Conservation (phyloP, 495 filamentous ascomycete genomes). For the Daldinia vernicosa region DNA sequence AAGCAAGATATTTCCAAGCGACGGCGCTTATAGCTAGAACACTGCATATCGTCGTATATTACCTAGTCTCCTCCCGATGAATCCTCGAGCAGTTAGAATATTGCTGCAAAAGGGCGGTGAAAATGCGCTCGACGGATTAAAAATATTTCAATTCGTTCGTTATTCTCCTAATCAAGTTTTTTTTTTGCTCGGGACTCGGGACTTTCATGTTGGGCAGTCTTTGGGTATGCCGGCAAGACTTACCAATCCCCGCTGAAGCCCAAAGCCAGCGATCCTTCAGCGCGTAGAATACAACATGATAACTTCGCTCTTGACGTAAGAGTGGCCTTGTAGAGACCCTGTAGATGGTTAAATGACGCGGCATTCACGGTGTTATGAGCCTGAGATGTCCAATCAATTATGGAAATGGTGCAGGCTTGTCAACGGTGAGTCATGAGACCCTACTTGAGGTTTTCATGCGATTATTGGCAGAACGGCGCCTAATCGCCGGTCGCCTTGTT, state of each 20-base stretch:
- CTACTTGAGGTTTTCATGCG: neutral
- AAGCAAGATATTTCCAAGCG: neutral
- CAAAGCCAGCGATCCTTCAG: constrained; percentile 5
- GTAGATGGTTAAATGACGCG: constrained; percentile 13
- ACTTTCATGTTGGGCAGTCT: constrained; percentile 11
- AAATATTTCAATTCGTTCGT: neutral
- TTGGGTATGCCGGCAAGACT: constrained; percentile 8
- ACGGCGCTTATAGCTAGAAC: neutral
- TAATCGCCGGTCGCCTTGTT: constrained; percentile 14
- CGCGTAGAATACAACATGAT: neutral
- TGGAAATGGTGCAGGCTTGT: constrained; percentile 20
- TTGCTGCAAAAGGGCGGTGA: neutral
- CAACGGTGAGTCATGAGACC: constrained; percentile 1
- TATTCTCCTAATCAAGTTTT: neutral
- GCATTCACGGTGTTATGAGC: constrained; percentile 6
- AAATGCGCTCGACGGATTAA: neutral
- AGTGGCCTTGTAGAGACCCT: neutral
- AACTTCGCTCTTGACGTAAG: constrained; percentile 15
- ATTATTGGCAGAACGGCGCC: constrained; percentile 11
- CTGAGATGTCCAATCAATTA: constrained; percentile 18
- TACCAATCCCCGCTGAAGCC: constrained; percentile 15
- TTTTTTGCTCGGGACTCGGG: neutral
- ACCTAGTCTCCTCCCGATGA: neutral
- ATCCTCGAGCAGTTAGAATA: neutral
- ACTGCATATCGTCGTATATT: neutral